Conservation (phyloP, 257 asterid genomes). For the Ocimum tenuiflorum region DNA sequence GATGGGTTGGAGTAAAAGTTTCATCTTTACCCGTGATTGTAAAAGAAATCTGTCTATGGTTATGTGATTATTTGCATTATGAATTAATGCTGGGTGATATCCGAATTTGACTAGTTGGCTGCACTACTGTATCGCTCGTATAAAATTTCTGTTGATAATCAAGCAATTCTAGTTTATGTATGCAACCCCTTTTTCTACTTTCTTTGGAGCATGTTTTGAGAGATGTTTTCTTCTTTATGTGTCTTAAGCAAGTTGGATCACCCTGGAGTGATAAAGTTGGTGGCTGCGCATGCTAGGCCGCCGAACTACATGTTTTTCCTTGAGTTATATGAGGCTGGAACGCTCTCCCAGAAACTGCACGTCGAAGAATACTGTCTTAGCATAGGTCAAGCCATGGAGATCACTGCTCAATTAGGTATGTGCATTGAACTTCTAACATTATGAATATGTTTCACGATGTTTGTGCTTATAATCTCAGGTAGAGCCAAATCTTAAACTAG, state of each 20-base stretch:
- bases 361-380: constrained; percentile 70
- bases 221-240: background rate
- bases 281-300: constrained; percentile 87
- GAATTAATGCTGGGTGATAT: background rate
- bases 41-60: background rate
- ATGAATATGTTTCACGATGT: background rate
- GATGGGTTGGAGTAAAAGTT: background rate
- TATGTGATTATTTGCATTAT: background rate
- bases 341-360: constrained; percentile 68
- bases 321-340: constrained; percentile 62
- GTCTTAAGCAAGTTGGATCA: constrained; percentile 76
- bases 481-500: background rate
- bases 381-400: constrained; percentile 44
- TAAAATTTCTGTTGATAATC: background rate
- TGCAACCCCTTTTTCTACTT: background rate
- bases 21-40: background rate
- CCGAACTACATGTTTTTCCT: constrained; percentile 88
- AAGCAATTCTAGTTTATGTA: background rate
- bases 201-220: constrained; percentile 16
- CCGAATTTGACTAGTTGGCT: background rate
- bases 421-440: background rate
- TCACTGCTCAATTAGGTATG: constrained; percentile 55
- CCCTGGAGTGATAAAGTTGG: constrained; percentile 64
- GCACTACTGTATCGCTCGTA: background rate
- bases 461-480: background rate